Evolutionary conservation across 306 rosid genomes (phyloP).

Genomic region (Pachyrhizus erosus): DNA sequence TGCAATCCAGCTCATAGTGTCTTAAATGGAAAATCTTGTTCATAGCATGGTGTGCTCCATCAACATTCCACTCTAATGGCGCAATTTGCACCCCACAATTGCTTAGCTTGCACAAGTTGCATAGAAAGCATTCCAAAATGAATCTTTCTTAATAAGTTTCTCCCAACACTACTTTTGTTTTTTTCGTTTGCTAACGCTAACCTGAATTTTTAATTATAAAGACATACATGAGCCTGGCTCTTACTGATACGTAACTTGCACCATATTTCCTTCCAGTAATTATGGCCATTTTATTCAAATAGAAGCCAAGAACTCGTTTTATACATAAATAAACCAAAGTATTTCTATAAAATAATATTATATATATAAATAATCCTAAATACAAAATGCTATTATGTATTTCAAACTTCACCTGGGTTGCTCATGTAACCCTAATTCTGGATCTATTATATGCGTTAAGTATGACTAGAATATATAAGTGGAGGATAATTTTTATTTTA

Average conservation of each 20-base stretch:
- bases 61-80: not conserved
- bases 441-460: too few relatives aligned
- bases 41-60: not conserved
- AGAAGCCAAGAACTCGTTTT: not conserved
- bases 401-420: too few relatives aligned
- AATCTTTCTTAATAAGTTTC: not conserved
- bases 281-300: not conserved
- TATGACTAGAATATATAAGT: too few relatives aligned
- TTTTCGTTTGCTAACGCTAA: not conserved
- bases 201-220: not conserved
- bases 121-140: not conserved
- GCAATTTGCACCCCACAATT: constrained; percentile 16
- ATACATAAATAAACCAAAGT: not conserved
- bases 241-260: not conserved
- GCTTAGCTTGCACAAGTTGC: not conserved
- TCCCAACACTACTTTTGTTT: not conserved
- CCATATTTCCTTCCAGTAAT: not conserved
- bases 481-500: too few relatives aligned
- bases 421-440: too few relatives aligned
- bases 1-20: constrained; percentile 25
- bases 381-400: not conserved
- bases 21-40: not conserved
- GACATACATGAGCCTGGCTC: not conserved
- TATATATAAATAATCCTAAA: not conserved
- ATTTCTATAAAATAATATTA: not conserved